A percentile compares a stretch with the other conserved stretches of the same genome.
phyloP scores from a whole-genome alignment of 176 grass and related monocot genomes.

The Raddia guianensis region DNA sequence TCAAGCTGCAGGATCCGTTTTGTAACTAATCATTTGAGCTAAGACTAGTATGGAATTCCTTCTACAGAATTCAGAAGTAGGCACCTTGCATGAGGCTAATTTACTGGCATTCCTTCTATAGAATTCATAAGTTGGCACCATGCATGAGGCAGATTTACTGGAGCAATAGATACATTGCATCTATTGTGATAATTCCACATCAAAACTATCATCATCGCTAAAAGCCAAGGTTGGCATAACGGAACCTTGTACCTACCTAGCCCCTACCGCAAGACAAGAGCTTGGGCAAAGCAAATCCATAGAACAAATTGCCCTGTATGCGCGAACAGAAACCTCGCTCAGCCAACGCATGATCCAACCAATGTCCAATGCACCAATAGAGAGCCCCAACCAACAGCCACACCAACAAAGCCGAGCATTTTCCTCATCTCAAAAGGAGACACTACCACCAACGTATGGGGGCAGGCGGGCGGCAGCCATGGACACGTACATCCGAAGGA shows the following conservation, averaged over 20 bases:
- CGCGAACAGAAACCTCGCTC: neutral
- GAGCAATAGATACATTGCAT: neutral
- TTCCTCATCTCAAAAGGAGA: slow-evolving; percentile 7
- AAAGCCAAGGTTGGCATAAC: neutral
- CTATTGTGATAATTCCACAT: neutral
- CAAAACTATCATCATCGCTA: neutral
- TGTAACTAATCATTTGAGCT: neutral
- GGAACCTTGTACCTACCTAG: neutral
- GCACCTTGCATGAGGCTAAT: neutral
- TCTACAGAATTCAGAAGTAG: neutral
- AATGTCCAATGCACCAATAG: neutral
- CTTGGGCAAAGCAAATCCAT: neutral
- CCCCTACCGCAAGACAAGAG: neutral
- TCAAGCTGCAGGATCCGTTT: neutral
- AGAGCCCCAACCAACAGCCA: neutral
- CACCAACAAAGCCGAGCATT: neutral
- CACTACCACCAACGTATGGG: neutral
- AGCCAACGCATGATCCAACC: neutral
- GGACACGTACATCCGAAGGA: slow-evolving; percentile 36
- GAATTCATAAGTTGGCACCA: neutral
- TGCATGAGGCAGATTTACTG: neutral
- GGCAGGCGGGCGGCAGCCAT: slow-evolving; percentile 29
- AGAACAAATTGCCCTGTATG: neutral
- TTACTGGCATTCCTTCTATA: neutral
- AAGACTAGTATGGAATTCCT: neutral